Evolutionary conservation across 169 alveolate genomes (phyloP).

Genomic region (Cyclospora cayetanensis): DNA sequence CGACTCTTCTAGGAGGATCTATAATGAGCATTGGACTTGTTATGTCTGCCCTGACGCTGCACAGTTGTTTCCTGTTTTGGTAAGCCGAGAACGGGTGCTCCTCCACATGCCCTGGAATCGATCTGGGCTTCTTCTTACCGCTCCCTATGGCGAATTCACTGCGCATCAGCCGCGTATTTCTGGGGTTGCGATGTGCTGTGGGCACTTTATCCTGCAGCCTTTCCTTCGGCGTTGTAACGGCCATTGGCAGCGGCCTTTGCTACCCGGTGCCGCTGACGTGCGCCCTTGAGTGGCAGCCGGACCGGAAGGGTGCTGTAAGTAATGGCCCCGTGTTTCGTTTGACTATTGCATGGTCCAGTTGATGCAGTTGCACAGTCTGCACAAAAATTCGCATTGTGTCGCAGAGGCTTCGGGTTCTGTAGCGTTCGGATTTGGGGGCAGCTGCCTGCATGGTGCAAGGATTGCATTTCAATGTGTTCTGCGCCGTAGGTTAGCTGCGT

Average conservation of each 20-base stretch:
- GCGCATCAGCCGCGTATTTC: neutral
- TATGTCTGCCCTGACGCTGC: constrained; percentile 56
- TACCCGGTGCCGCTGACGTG: constrained; percentile 70
- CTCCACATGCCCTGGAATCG: neutral
- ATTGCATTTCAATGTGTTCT: too few species aligned
- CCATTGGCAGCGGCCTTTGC: constrained; percentile 71
- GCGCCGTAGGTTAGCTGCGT: constrained; percentile 64
- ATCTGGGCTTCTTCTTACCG: neutral
- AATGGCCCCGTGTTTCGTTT: neutral
- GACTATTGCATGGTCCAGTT: too few species aligned
- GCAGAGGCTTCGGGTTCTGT: too few species aligned
- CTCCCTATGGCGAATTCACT: too few species aligned
- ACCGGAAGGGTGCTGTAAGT: constrained; percentile 45
- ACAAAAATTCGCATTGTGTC: too few species aligned
- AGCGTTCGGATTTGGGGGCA: too few species aligned
- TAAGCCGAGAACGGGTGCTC: neutral
- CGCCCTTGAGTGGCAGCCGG: constrained; percentile 68
- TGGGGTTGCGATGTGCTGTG: neutral
- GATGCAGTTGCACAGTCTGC: too few species aligned
- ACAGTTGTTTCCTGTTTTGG: constrained; percentile 52
- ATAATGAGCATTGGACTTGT: constrained; percentile 56
- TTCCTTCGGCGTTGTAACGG: constrained; percentile 69
- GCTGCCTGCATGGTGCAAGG: too few species aligned
- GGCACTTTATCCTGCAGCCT: constrained; percentile 15
- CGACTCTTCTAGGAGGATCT: constrained; percentile 61